Percentiles rank a stretch among this genome's conserved stretches.
Evolutionary conservation across 2,329 filamentous ascomycete species (phyloP).

Genomic region (Endoconidiophora laricicola): DNA sequence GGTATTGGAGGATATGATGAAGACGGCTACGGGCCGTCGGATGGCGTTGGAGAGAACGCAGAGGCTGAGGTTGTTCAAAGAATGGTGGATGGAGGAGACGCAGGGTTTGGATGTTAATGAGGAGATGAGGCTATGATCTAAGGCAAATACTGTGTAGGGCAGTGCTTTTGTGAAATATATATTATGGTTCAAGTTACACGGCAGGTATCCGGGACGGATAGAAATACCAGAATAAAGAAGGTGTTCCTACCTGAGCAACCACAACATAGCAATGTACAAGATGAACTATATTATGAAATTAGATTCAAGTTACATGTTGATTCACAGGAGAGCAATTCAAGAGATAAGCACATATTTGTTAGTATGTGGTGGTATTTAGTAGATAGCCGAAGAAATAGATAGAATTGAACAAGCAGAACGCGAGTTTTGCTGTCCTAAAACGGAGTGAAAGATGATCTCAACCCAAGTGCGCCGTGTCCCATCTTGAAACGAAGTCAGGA

Average conservation of each 20-base stretch:
- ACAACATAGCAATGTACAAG: background rate
- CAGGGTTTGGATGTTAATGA: background rate
- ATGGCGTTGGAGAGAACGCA: conserved; percentile 37
- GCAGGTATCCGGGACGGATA: background rate
- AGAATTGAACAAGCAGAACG: background rate
- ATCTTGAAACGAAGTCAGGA: background rate
- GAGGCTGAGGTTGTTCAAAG: conserved; percentile 34
- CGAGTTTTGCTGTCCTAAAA: background rate
- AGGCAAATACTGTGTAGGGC: too few species aligned
- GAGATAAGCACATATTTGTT: background rate
- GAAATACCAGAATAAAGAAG: background rate
- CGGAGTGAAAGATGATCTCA: background rate
- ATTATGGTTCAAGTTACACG: background rate
- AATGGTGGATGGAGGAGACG: conserved; percentile 41
- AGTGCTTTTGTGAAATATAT: background rate
- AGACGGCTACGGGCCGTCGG: conserved; percentile 37
- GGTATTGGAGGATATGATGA: conserved; percentile 46
- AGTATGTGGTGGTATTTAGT: background rate
- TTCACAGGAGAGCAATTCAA: background rate
- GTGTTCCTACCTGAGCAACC: background rate
- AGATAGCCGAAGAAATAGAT: background rate
- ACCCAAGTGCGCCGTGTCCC: conserved; percentile 4
- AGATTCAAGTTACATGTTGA: too few species aligned
- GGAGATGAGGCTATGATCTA: background rate
- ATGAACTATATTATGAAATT: background rate